Evolutionary conservation across 192 early-diverging fungal genomes (phyloP).

Genomic region (Umbelopsis vinacea): DNA sequence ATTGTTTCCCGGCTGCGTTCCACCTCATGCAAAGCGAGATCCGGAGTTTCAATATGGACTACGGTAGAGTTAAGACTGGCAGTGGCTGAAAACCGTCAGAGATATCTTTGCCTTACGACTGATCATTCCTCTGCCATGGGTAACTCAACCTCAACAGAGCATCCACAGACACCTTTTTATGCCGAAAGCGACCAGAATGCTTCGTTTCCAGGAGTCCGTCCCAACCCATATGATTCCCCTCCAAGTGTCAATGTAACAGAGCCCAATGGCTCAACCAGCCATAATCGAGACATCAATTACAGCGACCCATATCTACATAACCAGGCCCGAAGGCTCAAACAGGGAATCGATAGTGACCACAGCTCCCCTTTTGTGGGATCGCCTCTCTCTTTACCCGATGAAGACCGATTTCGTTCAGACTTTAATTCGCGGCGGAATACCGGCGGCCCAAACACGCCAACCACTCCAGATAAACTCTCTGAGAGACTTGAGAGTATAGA

Average conservation of each 20-base stretch:
- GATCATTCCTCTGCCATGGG: slow-evolving; percentile 9
- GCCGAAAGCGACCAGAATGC: not conserved
- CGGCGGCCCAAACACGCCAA: too few relatives aligned
- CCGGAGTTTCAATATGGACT: not conserved
- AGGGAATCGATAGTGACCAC: slow-evolving; percentile 10
- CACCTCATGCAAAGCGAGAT: not conserved
- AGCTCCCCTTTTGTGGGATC: slow-evolving; percentile 26
- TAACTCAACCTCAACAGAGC: slow-evolving; percentile 14
- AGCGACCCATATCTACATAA: slow-evolving; percentile 9
- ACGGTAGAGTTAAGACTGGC: too few relatives aligned
- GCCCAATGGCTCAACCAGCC: not conserved
- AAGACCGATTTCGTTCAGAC: slow-evolving; percentile 11
- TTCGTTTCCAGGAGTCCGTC: slow-evolving; percentile 4
- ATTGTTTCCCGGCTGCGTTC: too few relatives aligned
- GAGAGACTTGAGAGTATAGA: slow-evolving; percentile 13
- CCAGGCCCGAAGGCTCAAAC: not conserved
- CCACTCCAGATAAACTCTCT: not conserved
- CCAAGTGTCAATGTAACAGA: slow-evolving; percentile 4
- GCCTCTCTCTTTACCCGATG: slow-evolving; percentile 14
- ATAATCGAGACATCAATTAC: slow-evolving; percentile 16
- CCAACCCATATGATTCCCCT: not conserved
- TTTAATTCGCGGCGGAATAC: not conserved
- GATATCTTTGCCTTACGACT: not conserved
- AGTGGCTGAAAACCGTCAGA: too few relatives aligned
- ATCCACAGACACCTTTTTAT: not conserved